Percentiles rank a stretch among this genome's conserved stretches.
Conservation (phyloP, 257 asterid genomes). For the Nemophila menziesii region DNA sequence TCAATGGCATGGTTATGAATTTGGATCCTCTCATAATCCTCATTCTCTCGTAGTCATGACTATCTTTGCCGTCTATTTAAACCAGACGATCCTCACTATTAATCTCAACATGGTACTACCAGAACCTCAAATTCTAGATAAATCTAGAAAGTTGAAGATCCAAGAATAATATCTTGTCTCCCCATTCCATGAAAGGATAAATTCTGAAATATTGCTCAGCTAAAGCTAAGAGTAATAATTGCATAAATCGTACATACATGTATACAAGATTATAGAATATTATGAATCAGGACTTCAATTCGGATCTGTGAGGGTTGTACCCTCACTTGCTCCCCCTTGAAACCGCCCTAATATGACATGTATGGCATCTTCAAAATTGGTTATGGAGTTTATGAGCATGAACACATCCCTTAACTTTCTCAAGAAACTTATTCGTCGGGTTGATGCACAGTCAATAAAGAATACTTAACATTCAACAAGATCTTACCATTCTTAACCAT, state of each 20-base stretch:
- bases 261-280: too few relatives aligned
- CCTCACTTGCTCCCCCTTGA: too few relatives aligned
- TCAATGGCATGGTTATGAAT: constrained; percentile 23
- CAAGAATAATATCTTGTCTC: constrained; percentile 25
- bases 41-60: constrained; percentile 86
- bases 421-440: constrained; percentile 34
- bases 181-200: too few relatives aligned
- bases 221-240: too few relatives aligned
- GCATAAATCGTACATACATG: too few relatives aligned
- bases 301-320: too few relatives aligned
- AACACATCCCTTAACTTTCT: neutral
- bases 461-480: constrained; percentile 69
- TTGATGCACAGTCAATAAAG: constrained; percentile 57
- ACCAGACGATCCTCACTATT: constrained; percentile 25
- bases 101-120: constrained; percentile 12
- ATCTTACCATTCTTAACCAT: constrained; percentile 84
- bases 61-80: constrained; percentile 57
- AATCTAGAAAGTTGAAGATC: constrained; percentile 24
- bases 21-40: constrained; percentile 44
- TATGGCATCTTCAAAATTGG: too few relatives aligned
- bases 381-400: too few relatives aligned
- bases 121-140: constrained; percentile 14
- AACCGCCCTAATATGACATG: too few relatives aligned
- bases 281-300: too few relatives aligned
- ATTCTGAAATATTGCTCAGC: too few relatives aligned